phyloP scores from a whole-genome alignment of 78 protist genomes.

The Dictyostelium discoideum region dicty_2.7 NC_007088.5:6565001-6565500 shows the following conservation, averaged over 20 bases:
- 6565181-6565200: background rate
- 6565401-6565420: background rate
- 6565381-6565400: background rate
- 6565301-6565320: constrained; percentile 11
- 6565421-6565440: background rate
- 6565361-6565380: background rate
- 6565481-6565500: background rate
- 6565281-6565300: constrained; percentile 67
- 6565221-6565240: constrained; percentile 10
- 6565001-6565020: constrained; percentile 36
- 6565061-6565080: constrained; percentile 29
- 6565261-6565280: constrained; percentile 71
- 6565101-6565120: constrained; percentile 15
- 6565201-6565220: constrained; percentile 23
- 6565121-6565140: background rate
- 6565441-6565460: background rate
- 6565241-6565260: constrained; percentile 37
- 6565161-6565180: background rate
- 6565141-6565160: background rate
- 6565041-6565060: constrained; percentile 52
- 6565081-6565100: constrained; percentile 6
- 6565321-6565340: constrained; percentile 49
- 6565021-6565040: constrained; percentile 42
- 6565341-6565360: constrained; percentile 45
- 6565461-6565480: background rate